A percentile compares a stretch with the other conserved stretches of the same genome.
Conservation (phyloP, 108 stramenopile genomes). For the Nitzschia palea region DNA sequence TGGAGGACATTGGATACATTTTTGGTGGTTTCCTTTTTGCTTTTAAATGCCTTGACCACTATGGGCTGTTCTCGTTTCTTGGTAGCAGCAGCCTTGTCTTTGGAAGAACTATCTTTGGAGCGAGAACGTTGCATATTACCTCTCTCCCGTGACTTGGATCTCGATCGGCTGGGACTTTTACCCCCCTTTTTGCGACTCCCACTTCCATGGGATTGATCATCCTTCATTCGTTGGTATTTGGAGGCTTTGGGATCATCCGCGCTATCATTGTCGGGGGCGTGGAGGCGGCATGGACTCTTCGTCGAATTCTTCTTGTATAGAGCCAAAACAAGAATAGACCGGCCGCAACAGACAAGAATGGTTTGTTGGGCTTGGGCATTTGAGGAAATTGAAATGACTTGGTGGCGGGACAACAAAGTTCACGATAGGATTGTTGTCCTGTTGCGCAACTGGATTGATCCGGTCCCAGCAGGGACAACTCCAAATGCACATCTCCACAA, state of each 20-base stretch:
- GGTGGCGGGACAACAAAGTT: neutral
- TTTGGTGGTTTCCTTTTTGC: neutral
- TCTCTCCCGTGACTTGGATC: slow-evolving; percentile 2
- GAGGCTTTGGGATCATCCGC: neutral
- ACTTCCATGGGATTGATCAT: neutral
- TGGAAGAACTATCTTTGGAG: neutral
- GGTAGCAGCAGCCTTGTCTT: neutral
- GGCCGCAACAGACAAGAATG: neutral
- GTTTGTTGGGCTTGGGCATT: neutral
- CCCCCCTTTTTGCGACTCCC: neutral
- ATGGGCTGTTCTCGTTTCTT: neutral
- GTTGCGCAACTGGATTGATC: neutral
- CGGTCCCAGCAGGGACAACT: slow-evolving; percentile 12
- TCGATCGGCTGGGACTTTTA: no score
- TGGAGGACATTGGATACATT: neutral
- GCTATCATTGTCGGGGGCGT: neutral
- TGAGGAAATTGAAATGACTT: neutral
- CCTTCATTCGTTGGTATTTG: slow-evolving; percentile 1
- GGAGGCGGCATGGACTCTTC: neutral
- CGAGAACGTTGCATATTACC: neutral
- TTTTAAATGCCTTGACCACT: neutral
- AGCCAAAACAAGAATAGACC: slow-evolving; percentile 8
- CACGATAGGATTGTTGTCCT: slow-evolving; percentile 1
- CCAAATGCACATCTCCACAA: slow-evolving; percentile 24
- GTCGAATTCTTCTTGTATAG: neutral